Base-by-base conservation (phyloP, 2,329 filamentous ascomycete species). In the Aspergillus phoenicis region DNA sequence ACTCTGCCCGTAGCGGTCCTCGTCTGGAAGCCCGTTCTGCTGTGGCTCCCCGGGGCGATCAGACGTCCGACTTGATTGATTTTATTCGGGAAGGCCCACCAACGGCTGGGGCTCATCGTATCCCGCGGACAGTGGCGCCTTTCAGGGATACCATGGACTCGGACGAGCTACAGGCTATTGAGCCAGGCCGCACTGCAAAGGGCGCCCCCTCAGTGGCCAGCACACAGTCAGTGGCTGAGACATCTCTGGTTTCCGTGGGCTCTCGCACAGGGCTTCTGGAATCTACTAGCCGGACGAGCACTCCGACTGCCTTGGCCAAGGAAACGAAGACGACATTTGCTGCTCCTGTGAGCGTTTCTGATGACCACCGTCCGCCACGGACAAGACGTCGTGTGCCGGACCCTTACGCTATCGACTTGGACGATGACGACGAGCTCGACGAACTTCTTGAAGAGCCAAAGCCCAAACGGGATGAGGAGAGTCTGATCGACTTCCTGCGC, bases 41-140 rank as follows among this genome's bases (percentile, higher is more conserved):
- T 39, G 82, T 84, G 45, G 83, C 87, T 15, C 83, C 87, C 53
- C 80, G 80, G 60, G 83, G 82, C 55, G 86, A 87, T 54, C 88
- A 89, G 65, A 96, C 89, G 59, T 90, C 91, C 11, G 95, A 97
- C 62, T 80, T 99, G 60, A 97, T 97, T 66, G 93, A 98, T 73
- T 98, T 99, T 75, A 96, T 99, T 66, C 89, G 93, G 49, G 89
- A 91, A 72, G 94, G 93, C 0, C 93, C 93, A 3, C 89, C 91
- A 0, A 84, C 80, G 62, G 73, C 80, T 48, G 83, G 83, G 26
- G 85, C 85, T 64, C 90, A 87, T 61, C 87, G 91, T 24, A 95
- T 96, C 63, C 90, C 92, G 45, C 88, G 91, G 17, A 86, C 85
- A n/a, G 88, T 95, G 11, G 92, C 93, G 8, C 91, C 93, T 1